Evolutionary conservation across 2,329 filamentous ascomycete species (phyloP), one percentile per base, ranked within the genome.

Genomic region (Fusarium verrucosum): DNA sequence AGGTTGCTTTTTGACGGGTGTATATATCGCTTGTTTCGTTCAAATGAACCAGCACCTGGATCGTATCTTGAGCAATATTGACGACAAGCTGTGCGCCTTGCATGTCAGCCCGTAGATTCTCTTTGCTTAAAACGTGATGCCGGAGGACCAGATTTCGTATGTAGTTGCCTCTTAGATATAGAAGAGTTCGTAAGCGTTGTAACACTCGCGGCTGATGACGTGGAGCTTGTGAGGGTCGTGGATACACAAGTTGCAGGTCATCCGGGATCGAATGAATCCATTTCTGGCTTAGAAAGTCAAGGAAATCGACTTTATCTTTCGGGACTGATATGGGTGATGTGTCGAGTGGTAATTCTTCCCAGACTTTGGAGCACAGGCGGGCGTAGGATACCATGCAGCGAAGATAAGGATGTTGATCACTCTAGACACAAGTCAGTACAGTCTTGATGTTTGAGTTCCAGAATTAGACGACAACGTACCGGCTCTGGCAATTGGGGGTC

Each of bases 1-100:
- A 58, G 0, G 54, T 41, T 3, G 41, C 50, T 20, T 56, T 47
- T n/a, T 58, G 54, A 1, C 54, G 50, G 10, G 38, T 35, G 6
- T 58, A 58, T 4, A 58, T 58, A 1, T 58, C 50, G 2, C 54
- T 58, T 9, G 54, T 58, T 7, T 58, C 54, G 2, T 58, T 58
- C 9, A 58, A 11, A 20, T 58, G 42, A 3, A 58, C 50, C 1
- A 58, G 6, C 1, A 58, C 54, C 5, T 58, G 54, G 4, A 58
- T 56, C 0, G 54, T 58, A 7, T 58, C 54, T 10, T 58, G 54
- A 4, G 54, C 54, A 1, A 58, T 22, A 10, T 41, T 47, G 3
- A 58, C 54, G 0, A 56, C 54, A 1, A 58, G 41, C 16, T 56
- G 33, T 9, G 54, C 54, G 1, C 54, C 54, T 2, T 58, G 50